Evolutionary conservation across 768 basidiomycete species (phyloP).

Genomic region (Pisolithus microcarpus): DNA sequence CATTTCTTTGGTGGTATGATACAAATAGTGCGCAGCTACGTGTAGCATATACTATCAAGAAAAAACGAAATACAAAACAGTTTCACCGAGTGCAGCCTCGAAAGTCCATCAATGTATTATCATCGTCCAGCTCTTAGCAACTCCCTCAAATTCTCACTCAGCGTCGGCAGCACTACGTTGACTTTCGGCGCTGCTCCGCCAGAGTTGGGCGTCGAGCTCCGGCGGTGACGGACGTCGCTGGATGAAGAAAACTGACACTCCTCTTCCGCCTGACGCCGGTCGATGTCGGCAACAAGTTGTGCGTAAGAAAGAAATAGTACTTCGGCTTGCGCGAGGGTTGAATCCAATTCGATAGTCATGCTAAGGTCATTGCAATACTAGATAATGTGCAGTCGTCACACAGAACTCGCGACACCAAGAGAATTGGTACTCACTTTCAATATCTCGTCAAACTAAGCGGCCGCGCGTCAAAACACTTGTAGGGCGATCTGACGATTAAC

Average conservation of each 20-base stretch:
- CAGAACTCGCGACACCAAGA: neutral
- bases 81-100: neutral
- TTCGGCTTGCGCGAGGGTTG: conserved; percentile 93
- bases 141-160: conserved; percentile 59
- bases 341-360: conserved; percentile 96
- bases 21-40: conserved; percentile 1
- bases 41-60: conserved; percentile 9
- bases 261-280: conserved; percentile 53
- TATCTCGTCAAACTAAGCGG: conserved; percentile 68
- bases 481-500: conserved; percentile 10
- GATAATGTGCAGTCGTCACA: conserved; percentile 2
- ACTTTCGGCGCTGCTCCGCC: conserved; percentile 10
- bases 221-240: conserved; percentile 29
- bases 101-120: neutral
- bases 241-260: conserved; percentile 11
- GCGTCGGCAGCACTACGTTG: conserved; percentile 36
- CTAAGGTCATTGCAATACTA: conserved; percentile 92
- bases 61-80: conserved; percentile 5
- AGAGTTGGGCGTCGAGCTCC: conserved; percentile 8
- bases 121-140: conserved; percentile 44
- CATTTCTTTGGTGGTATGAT: neutral
- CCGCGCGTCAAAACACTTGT: neutral
- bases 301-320: conserved; percentile 91
- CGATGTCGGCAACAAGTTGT: conserved; percentile 83
- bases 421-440: conserved; percentile 43